These are phyloP conservation scores for Gossypium davidsonii DNA, from an alignment of 441 rosid species.

Conservation along the genomic window DNA sequence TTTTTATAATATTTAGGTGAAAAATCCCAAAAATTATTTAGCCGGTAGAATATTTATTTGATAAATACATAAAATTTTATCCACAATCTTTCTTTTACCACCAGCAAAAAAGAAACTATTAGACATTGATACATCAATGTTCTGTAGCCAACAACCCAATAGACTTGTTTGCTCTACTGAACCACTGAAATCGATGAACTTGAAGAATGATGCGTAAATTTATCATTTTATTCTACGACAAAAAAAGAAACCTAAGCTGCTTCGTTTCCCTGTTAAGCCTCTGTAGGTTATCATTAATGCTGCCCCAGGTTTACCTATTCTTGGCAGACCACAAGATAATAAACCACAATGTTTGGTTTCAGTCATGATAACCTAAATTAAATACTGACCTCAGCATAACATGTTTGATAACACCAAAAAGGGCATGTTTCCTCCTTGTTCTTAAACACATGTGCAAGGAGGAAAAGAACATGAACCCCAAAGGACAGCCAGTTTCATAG, in stretches of 20 bases:
- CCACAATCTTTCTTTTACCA: not conserved
- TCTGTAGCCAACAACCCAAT: not conserved
- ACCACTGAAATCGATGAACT: not conserved
- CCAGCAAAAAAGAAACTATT: not conserved
- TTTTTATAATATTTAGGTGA: too few relatives aligned
- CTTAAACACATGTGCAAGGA: not conserved
- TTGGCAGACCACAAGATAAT: conserved; percentile 31
- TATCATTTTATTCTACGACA: not conserved
- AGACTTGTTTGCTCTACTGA: not conserved
- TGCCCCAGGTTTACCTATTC: conserved; percentile 42
- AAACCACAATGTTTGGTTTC: not conserved
- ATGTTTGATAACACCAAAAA: not conserved
- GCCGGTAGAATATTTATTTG: not conserved
- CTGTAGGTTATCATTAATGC: conserved; percentile 60
- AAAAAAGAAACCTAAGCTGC: not conserved
- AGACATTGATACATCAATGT: not conserved
- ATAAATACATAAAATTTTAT: not conserved
- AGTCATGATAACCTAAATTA: not conserved
- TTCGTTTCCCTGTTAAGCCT: not conserved
- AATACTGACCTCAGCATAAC: too few relatives aligned
- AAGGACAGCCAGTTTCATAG: not conserved
- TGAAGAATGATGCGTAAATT: not conserved
- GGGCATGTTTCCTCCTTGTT: not conserved
- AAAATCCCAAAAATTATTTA: too few relatives aligned
- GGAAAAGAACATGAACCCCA: not conserved